Evolutionary conservation across 192 early-diverging fungal species (phyloP), one percentile per base, ranked within the genome.

Genomic region (Physocladia obscura): DNA sequence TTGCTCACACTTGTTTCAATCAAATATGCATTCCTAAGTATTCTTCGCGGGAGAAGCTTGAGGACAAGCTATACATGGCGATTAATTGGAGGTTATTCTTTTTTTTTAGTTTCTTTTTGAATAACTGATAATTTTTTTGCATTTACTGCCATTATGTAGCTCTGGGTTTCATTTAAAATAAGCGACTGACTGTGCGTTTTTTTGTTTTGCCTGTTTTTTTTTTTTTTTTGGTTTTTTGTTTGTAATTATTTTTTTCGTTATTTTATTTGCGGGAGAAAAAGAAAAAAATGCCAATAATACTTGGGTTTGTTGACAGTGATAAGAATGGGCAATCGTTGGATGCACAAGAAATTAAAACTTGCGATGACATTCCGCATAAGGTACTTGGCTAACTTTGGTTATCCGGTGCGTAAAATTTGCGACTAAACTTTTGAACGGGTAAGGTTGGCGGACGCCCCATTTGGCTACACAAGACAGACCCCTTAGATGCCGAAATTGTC

Each of bases 1-100:
- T 91, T 1, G 90, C 94, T 29, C 77, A 92, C 67, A 96, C 94
- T 1, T 96, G 94, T 71, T 97, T 97, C 65, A 80, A 82, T 49
- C 78, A 82, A 59, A 37, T 80, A 11, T 76, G 94, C 61, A 75
- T 97, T 67, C 93, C 93, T 38, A 86, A 89, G 63, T 97, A 95
- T 63, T n/a, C 74, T 1, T 77, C 75, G 17, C 77, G 84, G 37
- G 85, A 86, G 17, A 93, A 91, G 71, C 77, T 97, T 69, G 80
- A 82, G 34, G 71, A 81, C 4, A 80, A 84, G 37, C 68, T 97
- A 61, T 32, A 86, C 27, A 90, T 82, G 6, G 91, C 95, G 1
- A 92, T 97, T 62, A 84, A 89, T 30, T 82, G 81, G 81, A 80
- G 77, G 76, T 76, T 13, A 17, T 48, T 44, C 11, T 44, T 30